Conservation (phyloP, 208 protist genomes). For the Vickermania spadyakhi region DNA sequence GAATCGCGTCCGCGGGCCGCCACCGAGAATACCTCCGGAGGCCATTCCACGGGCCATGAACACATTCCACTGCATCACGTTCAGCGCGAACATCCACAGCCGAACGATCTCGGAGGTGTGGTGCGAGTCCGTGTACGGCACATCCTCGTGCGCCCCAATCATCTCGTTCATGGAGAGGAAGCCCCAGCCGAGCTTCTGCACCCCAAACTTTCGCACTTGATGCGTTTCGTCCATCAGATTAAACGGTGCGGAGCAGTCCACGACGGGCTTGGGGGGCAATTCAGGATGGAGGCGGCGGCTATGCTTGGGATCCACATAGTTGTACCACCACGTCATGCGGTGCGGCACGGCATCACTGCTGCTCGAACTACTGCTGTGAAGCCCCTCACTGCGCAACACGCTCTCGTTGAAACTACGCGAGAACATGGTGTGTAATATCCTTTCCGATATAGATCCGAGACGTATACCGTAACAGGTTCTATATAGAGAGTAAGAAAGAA, state of each 20-base stretch:
- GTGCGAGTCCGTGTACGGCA: slow-evolving; percentile 71
- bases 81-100: slow-evolving; percentile 45
- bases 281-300: slow-evolving; percentile 11
- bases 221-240: slow-evolving; percentile 75
- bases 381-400: slow-evolving; percentile 42
- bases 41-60: slow-evolving; percentile 33
- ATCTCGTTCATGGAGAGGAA: slow-evolving; percentile 70
- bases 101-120: slow-evolving; percentile 64
- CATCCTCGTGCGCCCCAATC: slow-evolving; percentile 55
- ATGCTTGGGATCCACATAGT: slow-evolving; percentile 44
- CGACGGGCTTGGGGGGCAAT: slow-evolving; percentile 18
- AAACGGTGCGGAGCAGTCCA: slow-evolving; percentile 71
- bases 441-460: no score
- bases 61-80: slow-evolving; percentile 58
- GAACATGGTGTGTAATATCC: slow-evolving; percentile 33
- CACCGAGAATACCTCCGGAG: slow-evolving; percentile 18
- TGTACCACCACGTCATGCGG: slow-evolving; percentile 45
- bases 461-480: no score
- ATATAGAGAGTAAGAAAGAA: no score
- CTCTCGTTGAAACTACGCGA: slow-evolving; percentile 41
- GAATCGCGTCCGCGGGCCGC: slow-evolving; percentile 49
- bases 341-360: slow-evolving; percentile 22
- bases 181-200: slow-evolving; percentile 44
- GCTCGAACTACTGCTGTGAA: slow-evolving; percentile 30
- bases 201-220: slow-evolving; percentile 52